Conservation (phyloP, 2,329 filamentous ascomycete species). For the Claviceps lovelessii region DNA sequence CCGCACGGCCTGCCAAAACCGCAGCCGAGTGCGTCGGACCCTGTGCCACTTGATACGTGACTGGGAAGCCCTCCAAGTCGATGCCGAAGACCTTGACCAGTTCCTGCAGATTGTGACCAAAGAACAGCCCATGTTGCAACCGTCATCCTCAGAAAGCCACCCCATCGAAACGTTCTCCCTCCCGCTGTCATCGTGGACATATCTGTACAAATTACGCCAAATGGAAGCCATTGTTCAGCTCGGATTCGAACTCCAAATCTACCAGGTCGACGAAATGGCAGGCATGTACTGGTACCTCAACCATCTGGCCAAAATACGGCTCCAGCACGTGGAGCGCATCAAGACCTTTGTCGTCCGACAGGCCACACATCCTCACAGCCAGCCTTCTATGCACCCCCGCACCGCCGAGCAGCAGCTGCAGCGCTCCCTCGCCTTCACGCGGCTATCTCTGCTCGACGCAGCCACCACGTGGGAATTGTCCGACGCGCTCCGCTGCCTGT, state of each 20-base stretch:
- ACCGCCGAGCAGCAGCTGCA: slow-evolving; percentile 29
- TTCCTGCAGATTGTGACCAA: slow-evolving; percentile 46
- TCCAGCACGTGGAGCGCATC: slow-evolving; percentile 59
- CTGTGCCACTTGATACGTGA: slow-evolving; percentile 70
- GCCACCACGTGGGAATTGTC: slow-evolving; percentile 46
- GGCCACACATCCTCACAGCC: slow-evolving; percentile 16
- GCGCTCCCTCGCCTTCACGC: slow-evolving; percentile 39
- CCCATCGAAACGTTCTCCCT: slow-evolving; percentile 47
- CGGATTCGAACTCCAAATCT: slow-evolving; percentile 86
- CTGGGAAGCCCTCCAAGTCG: slow-evolving; percentile 71
- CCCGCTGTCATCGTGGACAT: slow-evolving; percentile 76
- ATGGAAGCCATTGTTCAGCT: slow-evolving; percentile 81
- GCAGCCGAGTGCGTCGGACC: slow-evolving; percentile 78
- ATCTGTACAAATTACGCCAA: slow-evolving; percentile 75
- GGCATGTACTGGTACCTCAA: slow-evolving; percentile 88
- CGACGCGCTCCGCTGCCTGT: slow-evolving; percentile 45
- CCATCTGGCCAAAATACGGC: slow-evolving; percentile 53
- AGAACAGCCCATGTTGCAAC: slow-evolving; percentile 44
- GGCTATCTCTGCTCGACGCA: slow-evolving; percentile 48
- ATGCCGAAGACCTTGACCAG: slow-evolving; percentile 64
- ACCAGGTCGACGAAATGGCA: slow-evolving; percentile 69
- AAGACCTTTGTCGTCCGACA: slow-evolving; percentile 44
- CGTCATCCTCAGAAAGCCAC: slow-evolving; percentile 17
- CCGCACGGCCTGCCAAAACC: slow-evolving; percentile 75
- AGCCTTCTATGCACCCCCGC: slow-evolving; percentile 7